Evolutionary conservation across 768 basidiomycete species (phyloP).

Genomic region (Mycena vulgaris): DNA sequence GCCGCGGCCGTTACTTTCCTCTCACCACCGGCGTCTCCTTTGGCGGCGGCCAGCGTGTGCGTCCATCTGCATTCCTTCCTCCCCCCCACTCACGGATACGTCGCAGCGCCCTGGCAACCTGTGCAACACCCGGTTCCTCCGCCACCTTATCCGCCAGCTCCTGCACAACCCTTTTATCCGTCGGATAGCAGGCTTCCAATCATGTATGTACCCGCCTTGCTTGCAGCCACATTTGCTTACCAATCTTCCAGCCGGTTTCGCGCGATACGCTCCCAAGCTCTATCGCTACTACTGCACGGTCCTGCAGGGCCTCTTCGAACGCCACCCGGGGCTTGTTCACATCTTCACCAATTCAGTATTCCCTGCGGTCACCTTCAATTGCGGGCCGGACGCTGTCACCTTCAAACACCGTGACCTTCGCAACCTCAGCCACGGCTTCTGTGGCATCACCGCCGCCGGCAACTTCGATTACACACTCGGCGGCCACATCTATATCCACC

Average conservation of each 20-base stretch:
- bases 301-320: not conserved
- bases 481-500: not conserved
- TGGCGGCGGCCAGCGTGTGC: not conserved
- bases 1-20: not conserved
- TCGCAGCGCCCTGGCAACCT: slow-evolving; percentile 6
- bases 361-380: not conserved
- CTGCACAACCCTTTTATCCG: not conserved
- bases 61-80: not conserved
- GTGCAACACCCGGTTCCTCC: too few relatives aligned
- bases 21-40: not conserved
- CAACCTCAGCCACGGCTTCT: not conserved
- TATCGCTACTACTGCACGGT: slow-evolving; percentile 6
- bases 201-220: not conserved
- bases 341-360: not conserved
- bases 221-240: not conserved
- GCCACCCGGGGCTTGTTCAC: slow-evolving; percentile 11
- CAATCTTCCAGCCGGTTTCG: slow-evolving; percentile 17
- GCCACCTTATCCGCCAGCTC: not conserved
- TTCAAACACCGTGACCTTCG: not conserved
- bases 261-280: slow-evolving; percentile 21
- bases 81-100: not conserved
- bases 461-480: not conserved
- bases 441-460: not conserved
- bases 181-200: slow-evolving; percentile 14
- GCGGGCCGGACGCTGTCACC: not conserved